A percentile compares a stretch with the other conserved stretches of the same genome.
Conservation (phyloP, 768 basidiomycete species). For the Suillus cothurnatus region DNA sequence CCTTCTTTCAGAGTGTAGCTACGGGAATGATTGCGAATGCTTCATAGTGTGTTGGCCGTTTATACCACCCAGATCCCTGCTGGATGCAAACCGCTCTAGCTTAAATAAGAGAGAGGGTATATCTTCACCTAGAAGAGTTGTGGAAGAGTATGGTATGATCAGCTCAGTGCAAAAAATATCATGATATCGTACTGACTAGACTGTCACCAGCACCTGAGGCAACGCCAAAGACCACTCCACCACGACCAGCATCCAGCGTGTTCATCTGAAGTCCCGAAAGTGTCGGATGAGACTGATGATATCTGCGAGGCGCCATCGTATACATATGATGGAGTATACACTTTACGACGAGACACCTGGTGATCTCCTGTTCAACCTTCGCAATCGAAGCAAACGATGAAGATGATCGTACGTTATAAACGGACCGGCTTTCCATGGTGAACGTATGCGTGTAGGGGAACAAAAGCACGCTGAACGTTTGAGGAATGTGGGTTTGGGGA, state of each 20-base stretch:
- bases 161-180: background rate
- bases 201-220: slow-evolving; percentile 28
- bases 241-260: slow-evolving; percentile 24
- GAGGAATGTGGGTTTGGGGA: background rate
- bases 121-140: background rate
- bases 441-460: background rate
- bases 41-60: background rate
- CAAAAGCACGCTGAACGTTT: background rate
- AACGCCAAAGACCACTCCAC: slow-evolving; percentile 18
- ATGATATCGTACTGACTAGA: background rate
- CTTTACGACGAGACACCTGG: slow-evolving; percentile 14
- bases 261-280: slow-evolving; percentile 20
- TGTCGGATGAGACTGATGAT: slow-evolving; percentile 27
- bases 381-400: background rate
- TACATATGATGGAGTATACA: slow-evolving; percentile 17
- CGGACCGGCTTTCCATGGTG: slow-evolving; percentile 7
- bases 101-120: background rate
- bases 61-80: background rate
- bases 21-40: background rate
- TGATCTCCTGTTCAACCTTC: background rate
- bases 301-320: slow-evolving; percentile 27
- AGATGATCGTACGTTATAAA: slow-evolving; percentile 15
- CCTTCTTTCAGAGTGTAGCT: background rate
- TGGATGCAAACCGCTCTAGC: no score
- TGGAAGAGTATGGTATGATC: background rate